Conservation (phyloP, 306 rosid species). For the Gillenia trifoliata region DNA sequence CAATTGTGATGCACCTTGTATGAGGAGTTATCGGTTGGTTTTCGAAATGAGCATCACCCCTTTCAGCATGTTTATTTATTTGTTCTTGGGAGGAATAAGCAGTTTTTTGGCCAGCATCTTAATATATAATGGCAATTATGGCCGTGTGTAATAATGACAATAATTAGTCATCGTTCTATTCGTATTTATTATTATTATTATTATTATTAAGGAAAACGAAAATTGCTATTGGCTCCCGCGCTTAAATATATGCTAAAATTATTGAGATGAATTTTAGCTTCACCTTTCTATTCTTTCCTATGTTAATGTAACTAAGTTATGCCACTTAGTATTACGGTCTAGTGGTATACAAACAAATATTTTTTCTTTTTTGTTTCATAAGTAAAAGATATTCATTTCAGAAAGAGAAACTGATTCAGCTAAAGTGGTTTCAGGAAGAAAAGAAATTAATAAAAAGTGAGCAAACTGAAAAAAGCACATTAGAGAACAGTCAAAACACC, state of each 20-base stretch:
- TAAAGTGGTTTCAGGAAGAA: too few relatives aligned
- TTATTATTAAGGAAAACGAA: background rate
- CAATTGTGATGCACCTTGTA: conserved; percentile 21
- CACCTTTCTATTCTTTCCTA: too few relatives aligned
- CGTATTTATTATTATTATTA: conserved; percentile 4
- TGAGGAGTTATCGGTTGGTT: conserved; percentile 25
- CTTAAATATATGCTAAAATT: too few relatives aligned
- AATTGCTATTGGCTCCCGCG: too few relatives aligned
- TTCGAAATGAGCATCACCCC: conserved; percentile 30
- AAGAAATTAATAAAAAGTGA: background rate
- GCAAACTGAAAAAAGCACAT: background rate
- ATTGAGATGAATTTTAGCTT: too few relatives aligned
- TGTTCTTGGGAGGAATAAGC: conserved; percentile 35
- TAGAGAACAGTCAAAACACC: background rate
- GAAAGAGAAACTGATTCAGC: background rate
- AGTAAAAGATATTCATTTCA: background rate
- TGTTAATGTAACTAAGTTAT: too few relatives aligned
- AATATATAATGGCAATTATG: conserved; percentile 28
- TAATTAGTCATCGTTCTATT: background rate
- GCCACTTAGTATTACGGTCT: too few relatives aligned
- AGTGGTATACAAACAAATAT: too few relatives aligned
- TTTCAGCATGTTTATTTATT: conserved; percentile 25
- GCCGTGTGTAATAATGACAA: conserved; percentile 38
- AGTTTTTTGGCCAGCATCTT: conserved; percentile 32
- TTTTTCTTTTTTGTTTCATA: background rate